A percentile compares a stretch with the other conserved stretches of the same genome.
Evolutionary conservation across 305 asterid genomes (phyloP).

Genomic region (Solanum hybrid): DNA sequence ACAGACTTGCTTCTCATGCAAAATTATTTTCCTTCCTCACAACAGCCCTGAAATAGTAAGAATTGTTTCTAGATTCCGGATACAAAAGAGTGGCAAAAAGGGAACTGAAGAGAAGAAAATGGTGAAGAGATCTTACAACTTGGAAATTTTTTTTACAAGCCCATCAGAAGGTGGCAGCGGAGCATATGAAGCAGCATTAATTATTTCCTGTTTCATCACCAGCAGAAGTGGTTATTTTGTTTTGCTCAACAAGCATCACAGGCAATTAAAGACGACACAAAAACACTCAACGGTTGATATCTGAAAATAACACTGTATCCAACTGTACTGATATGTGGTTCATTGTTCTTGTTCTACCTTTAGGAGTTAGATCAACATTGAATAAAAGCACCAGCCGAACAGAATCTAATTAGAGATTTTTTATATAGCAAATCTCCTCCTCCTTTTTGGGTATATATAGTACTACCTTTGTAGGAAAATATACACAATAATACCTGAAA

Average conservation of each 20-base stretch:
- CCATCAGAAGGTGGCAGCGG: conserved; percentile 5
- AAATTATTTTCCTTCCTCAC: background rate
- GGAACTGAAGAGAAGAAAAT: background rate
- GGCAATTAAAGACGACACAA: background rate
- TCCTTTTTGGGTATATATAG: background rate
- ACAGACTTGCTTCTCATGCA: background rate
- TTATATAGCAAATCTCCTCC: background rate
- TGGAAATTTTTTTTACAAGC: conserved; percentile 1
- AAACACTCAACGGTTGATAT: background rate
- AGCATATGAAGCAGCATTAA: conserved; percentile 12
- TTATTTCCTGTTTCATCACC: conserved; percentile 7
- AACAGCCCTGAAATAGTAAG: background rate
- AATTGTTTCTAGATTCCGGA: background rate
- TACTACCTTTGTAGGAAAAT: background rate
- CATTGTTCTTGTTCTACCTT: background rate
- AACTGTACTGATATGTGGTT: background rate
- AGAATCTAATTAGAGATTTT: background rate
- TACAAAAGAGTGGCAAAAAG: background rate
- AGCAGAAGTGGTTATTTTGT: background rate
- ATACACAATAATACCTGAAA: conserved; percentile 5
- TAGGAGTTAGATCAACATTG: background rate
- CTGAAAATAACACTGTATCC: background rate
- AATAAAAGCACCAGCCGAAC: background rate
- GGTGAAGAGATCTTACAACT: background rate
- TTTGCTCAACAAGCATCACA: background rate